Percentiles rank a stretch among this genome's conserved stretches.
phyloP scores from a whole-genome alignment of 2,329 filamentous ascomycete genomes.

The Neonectria sp. region DNA sequence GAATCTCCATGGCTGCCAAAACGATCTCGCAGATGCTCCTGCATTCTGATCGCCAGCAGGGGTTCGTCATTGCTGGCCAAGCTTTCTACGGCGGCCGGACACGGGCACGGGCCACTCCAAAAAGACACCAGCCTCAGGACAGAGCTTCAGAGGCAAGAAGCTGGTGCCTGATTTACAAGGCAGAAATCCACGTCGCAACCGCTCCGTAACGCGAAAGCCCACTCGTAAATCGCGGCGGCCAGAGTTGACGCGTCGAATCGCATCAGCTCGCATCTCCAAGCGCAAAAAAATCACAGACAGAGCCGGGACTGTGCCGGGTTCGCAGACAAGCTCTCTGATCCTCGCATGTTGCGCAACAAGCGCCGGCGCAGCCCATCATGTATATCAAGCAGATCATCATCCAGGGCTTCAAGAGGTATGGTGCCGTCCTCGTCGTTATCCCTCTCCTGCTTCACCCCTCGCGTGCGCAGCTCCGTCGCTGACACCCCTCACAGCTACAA shows the following conservation, averaged over 20 bases:
- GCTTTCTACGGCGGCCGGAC: slow-evolving; percentile 6
- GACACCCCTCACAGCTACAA: slow-evolving; percentile 81
- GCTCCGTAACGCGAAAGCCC: slow-evolving; percentile 47
- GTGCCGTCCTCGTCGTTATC: slow-evolving; percentile 12
- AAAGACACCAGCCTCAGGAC: background rate
- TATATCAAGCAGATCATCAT: slow-evolving; percentile 99
- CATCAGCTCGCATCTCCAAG: slow-evolving; percentile 45
- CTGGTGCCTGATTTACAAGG: slow-evolving; percentile 41
- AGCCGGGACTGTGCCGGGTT: slow-evolving; percentile 43
- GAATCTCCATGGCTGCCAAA: slow-evolving; percentile 1
- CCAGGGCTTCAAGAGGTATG: slow-evolving; percentile 98
- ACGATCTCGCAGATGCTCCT: slow-evolving; percentile 6
- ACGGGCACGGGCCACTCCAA: slow-evolving; percentile 37
- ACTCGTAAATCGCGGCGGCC: slow-evolving; percentile 48
- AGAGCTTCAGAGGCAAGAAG: background rate
- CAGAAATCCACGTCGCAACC: slow-evolving; percentile 42
- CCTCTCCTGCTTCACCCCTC: slow-evolving; percentile 19
- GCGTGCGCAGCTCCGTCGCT: slow-evolving; percentile 34
- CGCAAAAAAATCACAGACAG: slow-evolving; percentile 34
- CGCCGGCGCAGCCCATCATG: slow-evolving; percentile 72
- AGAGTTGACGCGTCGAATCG: slow-evolving; percentile 48
- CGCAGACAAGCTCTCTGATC: slow-evolving; percentile 43
- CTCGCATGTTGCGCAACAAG: slow-evolving; percentile 56
- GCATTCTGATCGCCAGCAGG: slow-evolving; percentile 33
- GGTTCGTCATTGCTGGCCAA: slow-evolving; percentile 28